Evolutionary conservation across 768 basidiomycete species (phyloP), one percentile per base, ranked within the genome.

Genomic region (Boletus rubropictus): DNA sequence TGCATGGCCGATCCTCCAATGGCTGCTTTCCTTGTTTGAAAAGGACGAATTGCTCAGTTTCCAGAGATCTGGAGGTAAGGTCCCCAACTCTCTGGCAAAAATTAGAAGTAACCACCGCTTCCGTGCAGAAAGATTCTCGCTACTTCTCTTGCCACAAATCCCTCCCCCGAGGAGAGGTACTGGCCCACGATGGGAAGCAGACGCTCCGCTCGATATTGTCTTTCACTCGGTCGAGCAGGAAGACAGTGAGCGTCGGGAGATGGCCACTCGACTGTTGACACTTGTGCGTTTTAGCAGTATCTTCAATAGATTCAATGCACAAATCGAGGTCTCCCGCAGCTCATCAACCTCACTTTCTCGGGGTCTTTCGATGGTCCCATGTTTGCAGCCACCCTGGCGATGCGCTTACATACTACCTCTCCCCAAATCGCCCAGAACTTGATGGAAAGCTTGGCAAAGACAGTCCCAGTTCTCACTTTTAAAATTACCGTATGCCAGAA

Each of bases 1-100:
- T 50, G 80, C 85, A 5, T 90, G 88, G 87, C 73, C 77, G 25
- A 60, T 82, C 34, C 71, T 90, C n/a, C 77, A 80, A 18, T 89
- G 84, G 82, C 53, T 89, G 0, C 44, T 90, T 10, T 60, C 66
- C 18, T 54, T 89, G 17, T 86, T 87, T 53, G 85, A 90, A 58
- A 76, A 74, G 52, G 86, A 89, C 50, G 80, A 87, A 54, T 51
- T 55, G 9, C 49, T 65, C 40, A 56, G 58, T 8, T 65, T 67
- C 47, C 58, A 59, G 35, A 52, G 54, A 14, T 62, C 64, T 48
- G 70, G 69, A 42, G 58, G 51, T 50, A 51, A 41, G 39, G 10
- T 31, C 32, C n/a, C n/a, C 45, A 32, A 42, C 27, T 21, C 35
- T 11, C 20, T 53, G 49, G 36, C 24, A 44, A 21, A 40, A 33